Evolutionary conservation across 176 grass and related monocot genomes (phyloP).

Genomic region (Poa annua): DNA sequence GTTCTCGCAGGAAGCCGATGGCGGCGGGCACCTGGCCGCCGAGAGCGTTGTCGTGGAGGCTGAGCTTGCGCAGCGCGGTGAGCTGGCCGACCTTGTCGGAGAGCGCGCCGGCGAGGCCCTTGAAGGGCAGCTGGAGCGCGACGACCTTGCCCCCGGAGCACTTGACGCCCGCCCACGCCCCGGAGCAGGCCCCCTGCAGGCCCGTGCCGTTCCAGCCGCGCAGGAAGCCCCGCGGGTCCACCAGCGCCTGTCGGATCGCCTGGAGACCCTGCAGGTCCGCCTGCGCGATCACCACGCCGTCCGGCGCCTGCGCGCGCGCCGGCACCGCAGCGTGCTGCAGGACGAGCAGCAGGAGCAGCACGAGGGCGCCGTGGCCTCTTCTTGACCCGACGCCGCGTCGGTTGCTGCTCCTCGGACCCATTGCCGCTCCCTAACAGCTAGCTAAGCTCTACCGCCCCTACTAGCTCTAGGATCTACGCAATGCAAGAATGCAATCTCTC

Average conservation of each 20-base stretch:
- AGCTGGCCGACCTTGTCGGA: slow-evolving; percentile 85
- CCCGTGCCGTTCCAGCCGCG: slow-evolving; percentile 90
- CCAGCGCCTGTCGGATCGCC: slow-evolving; percentile 68
- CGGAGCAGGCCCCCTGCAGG: slow-evolving; percentile 78
- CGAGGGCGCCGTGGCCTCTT: background rate
- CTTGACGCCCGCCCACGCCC: slow-evolving; percentile 81
- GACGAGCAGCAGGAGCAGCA: background rate
- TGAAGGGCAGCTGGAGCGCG: slow-evolving; percentile 88
- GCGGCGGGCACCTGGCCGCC: slow-evolving; percentile 65
- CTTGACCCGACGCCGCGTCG: background rate
- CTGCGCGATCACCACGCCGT: slow-evolving; percentile 76
- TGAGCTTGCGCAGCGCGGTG: slow-evolving; percentile 71
- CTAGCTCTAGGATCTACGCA: slow-evolving; percentile 30
- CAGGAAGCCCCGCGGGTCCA: slow-evolving; percentile 69
- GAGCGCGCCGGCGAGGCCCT: slow-evolving; percentile 68
- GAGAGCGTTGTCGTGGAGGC: slow-evolving; percentile 89
- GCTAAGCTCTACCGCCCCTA: background rate
- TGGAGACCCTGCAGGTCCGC: slow-evolving; percentile 81
- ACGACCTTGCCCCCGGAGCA: slow-evolving; percentile 78
- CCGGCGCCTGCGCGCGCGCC: slow-evolving; percentile 38
- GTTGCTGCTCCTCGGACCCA: slow-evolving; percentile 27
- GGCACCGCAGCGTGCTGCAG: background rate
- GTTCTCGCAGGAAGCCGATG: slow-evolving; percentile 66
- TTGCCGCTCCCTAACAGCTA: slow-evolving; percentile 14
- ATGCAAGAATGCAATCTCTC: background rate